These are phyloP conservation scores for Hirsutella thompsonii DNA, from an alignment of 2,329 filamentous ascomycete species.

Conservation along the genomic window DNA sequence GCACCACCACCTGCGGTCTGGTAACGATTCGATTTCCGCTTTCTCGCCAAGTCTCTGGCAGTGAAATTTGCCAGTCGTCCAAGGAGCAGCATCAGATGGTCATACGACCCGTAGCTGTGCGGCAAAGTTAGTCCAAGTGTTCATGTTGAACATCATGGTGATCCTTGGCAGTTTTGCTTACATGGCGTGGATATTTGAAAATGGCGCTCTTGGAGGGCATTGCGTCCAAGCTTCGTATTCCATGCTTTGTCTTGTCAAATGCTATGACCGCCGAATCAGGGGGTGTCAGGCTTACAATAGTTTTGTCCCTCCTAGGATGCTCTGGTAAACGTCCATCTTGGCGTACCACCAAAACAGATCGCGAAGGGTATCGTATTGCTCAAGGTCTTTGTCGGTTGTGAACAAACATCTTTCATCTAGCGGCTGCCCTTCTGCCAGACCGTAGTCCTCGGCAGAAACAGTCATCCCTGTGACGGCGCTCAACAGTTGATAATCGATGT, in stretches of 20 bases:
- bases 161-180: constrained; percentile 22
- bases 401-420: constrained; percentile 10
- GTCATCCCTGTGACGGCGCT: constrained; percentile 25
- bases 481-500: constrained; percentile 29
- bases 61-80: constrained; percentile 70
- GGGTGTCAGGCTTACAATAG: constrained; percentile 72
- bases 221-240: constrained; percentile 73
- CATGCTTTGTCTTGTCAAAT: constrained; percentile 40
- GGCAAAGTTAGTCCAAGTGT: constrained; percentile 11
- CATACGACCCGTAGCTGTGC: constrained; percentile 68
- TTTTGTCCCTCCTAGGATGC: constrained; percentile 72
- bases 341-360: constrained; percentile 95
- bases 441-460: constrained; percentile 24
- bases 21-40: constrained; percentile 45
- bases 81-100: constrained; percentile 74
- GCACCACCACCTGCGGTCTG: constrained; percentile 15
- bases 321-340: constrained; percentile 89
- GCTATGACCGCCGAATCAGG: no score
- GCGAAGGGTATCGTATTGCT: constrained; percentile 66
- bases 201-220: constrained; percentile 70
- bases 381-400: constrained; percentile 50
- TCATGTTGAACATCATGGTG: background rate
- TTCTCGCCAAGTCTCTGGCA: constrained; percentile 63
- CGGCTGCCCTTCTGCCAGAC: constrained; percentile 16
- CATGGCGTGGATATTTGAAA: constrained; percentile 65